Conservation (phyloP, 2,329 filamentous ascomycete species). For the Atkinsonella hypoxylon region DNA sequence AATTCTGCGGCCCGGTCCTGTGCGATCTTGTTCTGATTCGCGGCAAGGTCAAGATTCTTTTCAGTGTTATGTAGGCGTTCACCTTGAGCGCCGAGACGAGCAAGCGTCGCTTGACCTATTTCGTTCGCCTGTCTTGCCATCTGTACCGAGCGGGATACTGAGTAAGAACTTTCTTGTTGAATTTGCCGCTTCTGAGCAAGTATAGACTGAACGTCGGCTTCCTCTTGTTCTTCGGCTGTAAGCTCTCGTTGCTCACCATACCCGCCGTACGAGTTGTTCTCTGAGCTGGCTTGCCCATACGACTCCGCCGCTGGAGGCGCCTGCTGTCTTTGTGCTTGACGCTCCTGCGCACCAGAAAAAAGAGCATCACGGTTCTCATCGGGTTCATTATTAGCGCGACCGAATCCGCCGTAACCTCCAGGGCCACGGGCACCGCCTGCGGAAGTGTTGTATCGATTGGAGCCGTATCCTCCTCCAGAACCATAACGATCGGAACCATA, state of each 20-base stretch:
- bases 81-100: slow-evolving; percentile 63
- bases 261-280: slow-evolving; percentile 30
- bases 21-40: slow-evolving; percentile 63
- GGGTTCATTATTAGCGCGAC: slow-evolving; percentile 29
- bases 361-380: slow-evolving; percentile 50
- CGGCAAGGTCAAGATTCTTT: slow-evolving; percentile 67
- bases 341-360: slow-evolving; percentile 44
- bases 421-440: slow-evolving; percentile 30
- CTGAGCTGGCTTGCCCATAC: slow-evolving; percentile 16
- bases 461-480: slow-evolving; percentile 36
- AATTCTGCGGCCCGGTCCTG: slow-evolving; percentile 74
- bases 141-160: slow-evolving; percentile 26
- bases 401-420: slow-evolving; percentile 51
- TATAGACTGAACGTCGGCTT: slow-evolving; percentile 54
- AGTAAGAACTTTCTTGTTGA: slow-evolving; percentile 57
- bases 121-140: slow-evolving; percentile 32
- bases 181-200: slow-evolving; percentile 47
- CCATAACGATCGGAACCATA: slow-evolving; percentile 45
- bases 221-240: slow-evolving; percentile 69
- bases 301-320: slow-evolving; percentile 9
- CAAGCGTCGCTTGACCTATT: slow-evolving; percentile 59
- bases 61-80: slow-evolving; percentile 75
- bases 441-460: slow-evolving; percentile 30
- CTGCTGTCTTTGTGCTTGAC: slow-evolving; percentile 30
- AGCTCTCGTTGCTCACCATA: slow-evolving; percentile 63